Percentiles rank a stretch among this genome's conserved stretches.
These are phyloP conservation scores for Ilyonectria mors-panacis DNA, from an alignment of 2,329 filamentous ascomycete species.

Conservation along the genomic window DNA sequence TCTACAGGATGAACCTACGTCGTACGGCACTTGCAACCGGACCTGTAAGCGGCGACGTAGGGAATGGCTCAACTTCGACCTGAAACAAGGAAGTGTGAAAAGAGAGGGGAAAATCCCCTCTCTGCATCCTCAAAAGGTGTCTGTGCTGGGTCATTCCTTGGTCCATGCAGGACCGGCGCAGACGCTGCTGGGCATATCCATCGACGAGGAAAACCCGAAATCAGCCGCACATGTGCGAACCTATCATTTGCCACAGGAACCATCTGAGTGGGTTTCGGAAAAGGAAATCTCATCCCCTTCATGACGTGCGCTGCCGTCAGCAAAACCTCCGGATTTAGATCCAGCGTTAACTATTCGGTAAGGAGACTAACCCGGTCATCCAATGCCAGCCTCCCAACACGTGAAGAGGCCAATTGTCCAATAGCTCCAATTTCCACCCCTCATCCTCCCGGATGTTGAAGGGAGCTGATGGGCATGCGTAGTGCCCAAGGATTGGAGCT, in stretches of 20 bases:
- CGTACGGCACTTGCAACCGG: conserved; percentile 32
- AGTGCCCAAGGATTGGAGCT: conserved; percentile 44
- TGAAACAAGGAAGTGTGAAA: conserved; percentile 43
- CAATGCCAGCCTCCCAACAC: conserved; percentile 20
- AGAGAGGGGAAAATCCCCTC: conserved; percentile 31
- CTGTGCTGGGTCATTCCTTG: conserved; percentile 40
- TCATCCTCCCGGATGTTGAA: conserved; percentile 35
- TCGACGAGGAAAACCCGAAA: conserved; percentile 24
- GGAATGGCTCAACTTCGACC: conserved; percentile 37
- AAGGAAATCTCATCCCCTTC: conserved; percentile 26
- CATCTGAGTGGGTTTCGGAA: conserved; percentile 23
- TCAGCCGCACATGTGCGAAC: conserved; percentile 37
- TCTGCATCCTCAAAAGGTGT: conserved; percentile 18
- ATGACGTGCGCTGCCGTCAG: conserved; percentile 25
- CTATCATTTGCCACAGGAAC: conserved; percentile 37
- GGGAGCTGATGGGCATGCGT: conserved; percentile 30
- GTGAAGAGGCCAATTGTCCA: conserved; percentile 17
- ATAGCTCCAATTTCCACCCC: conserved; percentile 42
- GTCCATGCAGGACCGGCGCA: conserved; percentile 37
- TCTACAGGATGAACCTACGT: conserved; percentile 27
- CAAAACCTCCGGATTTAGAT: conserved; percentile 19
- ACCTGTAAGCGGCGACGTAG: conserved; percentile 21
- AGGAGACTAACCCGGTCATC: not conserved
- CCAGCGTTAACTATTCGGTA: conserved; percentile 1
- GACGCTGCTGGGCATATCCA: conserved; percentile 25